Percentiles rank a stretch among this genome's conserved stretches.
Evolutionary conservation across 2,329 filamentous ascomycete species (phyloP).

Genomic region (Myrmaecium sp.): DNA sequence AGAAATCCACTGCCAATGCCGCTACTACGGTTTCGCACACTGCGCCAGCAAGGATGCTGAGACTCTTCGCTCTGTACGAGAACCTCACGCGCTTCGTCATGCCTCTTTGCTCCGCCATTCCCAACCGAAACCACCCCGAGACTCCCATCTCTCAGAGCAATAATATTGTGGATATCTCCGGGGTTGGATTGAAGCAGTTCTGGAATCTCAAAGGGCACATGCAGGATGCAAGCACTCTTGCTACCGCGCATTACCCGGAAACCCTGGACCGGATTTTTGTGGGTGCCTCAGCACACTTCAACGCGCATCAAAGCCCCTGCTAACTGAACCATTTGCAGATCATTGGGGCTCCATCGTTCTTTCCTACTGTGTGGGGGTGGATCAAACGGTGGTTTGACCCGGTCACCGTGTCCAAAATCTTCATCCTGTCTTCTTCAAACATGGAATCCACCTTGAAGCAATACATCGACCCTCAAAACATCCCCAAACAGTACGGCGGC

Average conservation of each 20-base stretch:
- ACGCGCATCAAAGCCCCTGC: background rate
- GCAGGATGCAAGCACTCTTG: constrained; percentile 77
- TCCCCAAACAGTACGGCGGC: constrained; percentile 81
- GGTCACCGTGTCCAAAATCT: constrained; percentile 81
- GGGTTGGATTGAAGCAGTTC: constrained; percentile 80
- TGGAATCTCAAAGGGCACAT: constrained; percentile 91
- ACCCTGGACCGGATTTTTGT: constrained; percentile 70
- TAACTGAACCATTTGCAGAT: constrained; percentile 31
- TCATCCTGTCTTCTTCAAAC: constrained; percentile 61
- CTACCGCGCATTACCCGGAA: constrained; percentile 89
- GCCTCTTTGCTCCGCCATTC: constrained; percentile 64
- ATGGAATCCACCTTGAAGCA: constrained; percentile 58
- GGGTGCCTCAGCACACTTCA: constrained; percentile 10
- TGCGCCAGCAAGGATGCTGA: constrained; percentile 58
- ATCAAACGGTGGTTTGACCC: constrained; percentile 86
- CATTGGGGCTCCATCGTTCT: constrained; percentile 79
- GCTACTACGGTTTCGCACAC: constrained; percentile 44
- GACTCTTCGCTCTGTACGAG: constrained; percentile 85
- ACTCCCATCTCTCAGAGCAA: constrained; percentile 87
- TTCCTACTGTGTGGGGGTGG: constrained; percentile 88
- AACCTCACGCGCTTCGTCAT: constrained; percentile 76
- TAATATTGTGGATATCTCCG: constrained; percentile 86
- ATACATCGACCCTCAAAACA: constrained; percentile 69
- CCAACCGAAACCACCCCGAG: constrained; percentile 51
- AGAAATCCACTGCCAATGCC: constrained; percentile 41